phyloP scores from a whole-genome alignment of 2,329 filamentous ascomycete species.

The Diaporthe eres region DNA sequence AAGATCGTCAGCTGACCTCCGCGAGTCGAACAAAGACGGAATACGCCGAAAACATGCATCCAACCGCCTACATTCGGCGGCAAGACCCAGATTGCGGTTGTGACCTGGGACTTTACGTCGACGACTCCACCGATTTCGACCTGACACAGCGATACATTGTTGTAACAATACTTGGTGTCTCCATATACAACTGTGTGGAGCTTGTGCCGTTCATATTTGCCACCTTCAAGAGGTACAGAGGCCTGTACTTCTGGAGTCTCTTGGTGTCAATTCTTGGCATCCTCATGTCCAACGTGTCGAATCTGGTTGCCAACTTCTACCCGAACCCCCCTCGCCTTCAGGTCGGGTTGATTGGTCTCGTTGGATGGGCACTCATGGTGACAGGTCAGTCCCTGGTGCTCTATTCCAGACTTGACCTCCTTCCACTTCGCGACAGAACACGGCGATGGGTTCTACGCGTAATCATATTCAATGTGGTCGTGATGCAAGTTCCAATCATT shows the following conservation, averaged over 20 bases:
- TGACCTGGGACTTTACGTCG: not conserved
- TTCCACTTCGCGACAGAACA: not conserved
- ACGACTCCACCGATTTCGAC: not conserved
- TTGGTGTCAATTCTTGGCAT: not conserved
- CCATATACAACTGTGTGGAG: conserved; percentile 17
- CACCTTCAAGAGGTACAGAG: conserved; percentile 15
- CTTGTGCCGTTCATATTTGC: not conserved
- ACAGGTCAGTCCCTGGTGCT: conserved; percentile 5
- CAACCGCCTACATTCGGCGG: not conserved
- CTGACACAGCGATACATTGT: conserved; percentile 2
- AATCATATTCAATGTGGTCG: not conserved
- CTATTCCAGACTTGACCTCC: conserved; percentile 11
- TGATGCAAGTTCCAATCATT: not conserved
- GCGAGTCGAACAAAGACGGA: not conserved
- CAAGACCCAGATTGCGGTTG: not conserved
- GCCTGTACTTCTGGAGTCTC: conserved; percentile 7
- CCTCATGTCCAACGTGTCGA: conserved; percentile 9
- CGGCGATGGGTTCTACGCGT: not conserved
- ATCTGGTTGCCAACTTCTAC: conserved; percentile 1
- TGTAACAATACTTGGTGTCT: not conserved
- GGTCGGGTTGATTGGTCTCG: not conserved
- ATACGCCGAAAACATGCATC: not conserved
- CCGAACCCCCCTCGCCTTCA: not conserved
- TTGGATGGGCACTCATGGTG: not conserved
- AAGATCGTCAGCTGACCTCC: not conserved